Conservation (phyloP, 2,329 filamentous ascomycete genomes). For the Dothideomycetidae sp. region DNA sequence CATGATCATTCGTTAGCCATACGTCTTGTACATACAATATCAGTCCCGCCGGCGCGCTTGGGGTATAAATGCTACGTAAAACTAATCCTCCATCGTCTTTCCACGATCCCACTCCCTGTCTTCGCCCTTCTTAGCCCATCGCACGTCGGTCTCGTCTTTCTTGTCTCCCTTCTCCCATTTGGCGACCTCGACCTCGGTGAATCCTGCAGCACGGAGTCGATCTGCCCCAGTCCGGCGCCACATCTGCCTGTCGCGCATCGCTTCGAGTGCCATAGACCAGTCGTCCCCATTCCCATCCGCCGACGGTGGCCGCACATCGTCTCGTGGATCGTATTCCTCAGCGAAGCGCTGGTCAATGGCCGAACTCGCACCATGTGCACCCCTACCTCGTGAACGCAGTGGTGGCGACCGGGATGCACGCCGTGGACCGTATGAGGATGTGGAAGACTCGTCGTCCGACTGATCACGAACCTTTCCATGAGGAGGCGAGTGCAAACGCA, state of each 20-base stretch:
- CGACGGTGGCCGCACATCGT: slow-evolving; percentile 35
- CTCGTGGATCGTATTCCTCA: slow-evolving; percentile 43
- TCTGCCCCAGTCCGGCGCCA: slow-evolving; percentile 65
- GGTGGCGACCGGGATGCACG: slow-evolving; percentile 36
- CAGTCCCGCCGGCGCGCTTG: no score
- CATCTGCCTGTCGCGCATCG: slow-evolving; percentile 62
- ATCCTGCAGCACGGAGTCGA: slow-evolving; percentile 61
- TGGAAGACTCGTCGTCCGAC: neutral
- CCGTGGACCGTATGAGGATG: slow-evolving; percentile 50
- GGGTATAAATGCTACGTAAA: neutral
- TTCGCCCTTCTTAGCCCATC: slow-evolving; percentile 32
- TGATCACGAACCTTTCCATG: neutral
- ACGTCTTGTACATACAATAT: no score
- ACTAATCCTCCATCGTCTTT: slow-evolving; percentile 44
- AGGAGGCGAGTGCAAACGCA: neutral
- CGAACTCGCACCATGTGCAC: slow-evolving; percentile 42
- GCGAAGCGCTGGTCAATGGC: slow-evolving; percentile 74
- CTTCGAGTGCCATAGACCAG: slow-evolving; percentile 71
- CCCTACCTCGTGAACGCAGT: slow-evolving; percentile 53
- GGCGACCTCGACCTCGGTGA: slow-evolving; percentile 58
- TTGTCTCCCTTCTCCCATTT: slow-evolving; percentile 56
- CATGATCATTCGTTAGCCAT: neutral
- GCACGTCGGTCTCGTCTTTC: slow-evolving; percentile 37
- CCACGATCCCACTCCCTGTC: slow-evolving; percentile 53
- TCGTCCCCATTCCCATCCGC: slow-evolving; percentile 40